A percentile compares a stretch with the other conserved stretches of the same genome.
These are phyloP conservation scores for Exophiala sideris DNA, from an alignment of 2,329 filamentous ascomycete species.

Conservation along the genomic window DNA sequence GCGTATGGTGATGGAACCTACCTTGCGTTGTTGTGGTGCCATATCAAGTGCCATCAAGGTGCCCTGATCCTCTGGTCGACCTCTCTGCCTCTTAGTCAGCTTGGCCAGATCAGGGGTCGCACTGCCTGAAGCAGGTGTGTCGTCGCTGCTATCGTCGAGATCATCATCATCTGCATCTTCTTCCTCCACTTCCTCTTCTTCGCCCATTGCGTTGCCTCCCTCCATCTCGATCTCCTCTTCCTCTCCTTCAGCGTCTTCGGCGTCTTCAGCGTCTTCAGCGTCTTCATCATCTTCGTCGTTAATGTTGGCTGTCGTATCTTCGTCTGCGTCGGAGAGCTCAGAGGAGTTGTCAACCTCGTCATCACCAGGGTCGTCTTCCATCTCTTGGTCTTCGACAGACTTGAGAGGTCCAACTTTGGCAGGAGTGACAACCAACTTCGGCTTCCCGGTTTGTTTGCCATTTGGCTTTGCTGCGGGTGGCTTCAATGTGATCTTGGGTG, in stretches of 20 bases:
- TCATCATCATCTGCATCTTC: constrained; percentile 41
- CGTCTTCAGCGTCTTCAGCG: constrained; percentile 46
- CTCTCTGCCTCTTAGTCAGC: constrained; percentile 66
- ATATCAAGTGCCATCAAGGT: constrained; percentile 55
- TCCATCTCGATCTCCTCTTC: constrained; percentile 34
- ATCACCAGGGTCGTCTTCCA: constrained; percentile 49
- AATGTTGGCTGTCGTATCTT: constrained; percentile 33
- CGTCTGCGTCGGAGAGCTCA: constrained; percentile 46
- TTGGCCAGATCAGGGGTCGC: constrained; percentile 63
- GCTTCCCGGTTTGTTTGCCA: constrained; percentile 37
- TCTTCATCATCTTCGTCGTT: constrained; percentile 47
- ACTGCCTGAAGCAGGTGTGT: constrained; percentile 46
- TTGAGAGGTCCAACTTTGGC: constrained; percentile 38
- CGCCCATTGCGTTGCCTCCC: constrained; percentile 35
- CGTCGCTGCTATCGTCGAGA: constrained; percentile 42
- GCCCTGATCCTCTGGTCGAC: constrained; percentile 54
- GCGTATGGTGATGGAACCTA: constrained; percentile 14
- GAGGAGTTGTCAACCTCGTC: constrained; percentile 51
- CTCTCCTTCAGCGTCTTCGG: constrained; percentile 40
- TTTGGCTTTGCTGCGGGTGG: constrained; percentile 20
- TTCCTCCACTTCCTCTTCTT: constrained; percentile 39
- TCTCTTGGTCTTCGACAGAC: constrained; percentile 47
- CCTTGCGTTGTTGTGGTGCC: constrained; percentile 32
- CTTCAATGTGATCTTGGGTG: constrained; percentile 29
- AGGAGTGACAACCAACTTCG: constrained; percentile 36